A percentile compares a stretch with the other conserved stretches of the same genome.
These are phyloP conservation scores for Tolypocladium guangdongense DNA, from an alignment of 2,329 filamentous ascomycete species.

Conservation along the genomic window DNA sequence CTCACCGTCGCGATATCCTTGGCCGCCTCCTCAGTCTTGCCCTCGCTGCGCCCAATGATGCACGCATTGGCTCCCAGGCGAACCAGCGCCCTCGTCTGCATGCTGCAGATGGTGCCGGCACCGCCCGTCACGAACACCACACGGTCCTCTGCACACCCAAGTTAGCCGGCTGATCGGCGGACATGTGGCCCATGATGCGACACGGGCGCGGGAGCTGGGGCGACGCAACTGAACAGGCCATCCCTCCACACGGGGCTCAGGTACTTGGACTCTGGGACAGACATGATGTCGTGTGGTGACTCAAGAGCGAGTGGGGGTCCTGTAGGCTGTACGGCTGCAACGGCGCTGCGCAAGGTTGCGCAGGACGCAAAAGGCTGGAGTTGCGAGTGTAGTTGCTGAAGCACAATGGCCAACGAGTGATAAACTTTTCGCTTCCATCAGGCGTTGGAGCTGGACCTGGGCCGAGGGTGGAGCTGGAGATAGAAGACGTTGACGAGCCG, in stretches of 20 bases:
- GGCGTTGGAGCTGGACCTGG: no score
- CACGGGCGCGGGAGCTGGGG: background rate
- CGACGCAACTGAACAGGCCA: slow-evolving; percentile 62
- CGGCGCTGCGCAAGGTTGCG: background rate
- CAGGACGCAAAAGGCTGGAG: background rate
- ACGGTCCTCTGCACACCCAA: slow-evolving; percentile 52
- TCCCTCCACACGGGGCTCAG: slow-evolving; percentile 78
- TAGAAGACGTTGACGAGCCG: background rate
- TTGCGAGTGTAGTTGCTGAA: background rate
- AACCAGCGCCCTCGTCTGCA: slow-evolving; percentile 84
- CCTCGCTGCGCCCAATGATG: slow-evolving; percentile 80
- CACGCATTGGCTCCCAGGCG: slow-evolving; percentile 86
- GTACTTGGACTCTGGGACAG: slow-evolving; percentile 61
- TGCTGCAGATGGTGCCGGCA: slow-evolving; percentile 86
- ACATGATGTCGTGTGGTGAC: slow-evolving; percentile 43
- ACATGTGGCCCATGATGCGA: background rate
- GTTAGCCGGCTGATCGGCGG: background rate
- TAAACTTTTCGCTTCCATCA: background rate
- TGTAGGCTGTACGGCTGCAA: no score
- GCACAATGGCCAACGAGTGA: background rate
- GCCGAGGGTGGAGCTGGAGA: background rate
- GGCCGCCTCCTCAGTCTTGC: slow-evolving; percentile 76
- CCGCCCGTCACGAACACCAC: slow-evolving; percentile 94
- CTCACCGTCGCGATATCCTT: slow-evolving; percentile 73
- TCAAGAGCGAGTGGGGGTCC: background rate